Conservation (phyloP, 371 early-diverging fungal genomes). For the Haplosporangium sp. region DNA sequence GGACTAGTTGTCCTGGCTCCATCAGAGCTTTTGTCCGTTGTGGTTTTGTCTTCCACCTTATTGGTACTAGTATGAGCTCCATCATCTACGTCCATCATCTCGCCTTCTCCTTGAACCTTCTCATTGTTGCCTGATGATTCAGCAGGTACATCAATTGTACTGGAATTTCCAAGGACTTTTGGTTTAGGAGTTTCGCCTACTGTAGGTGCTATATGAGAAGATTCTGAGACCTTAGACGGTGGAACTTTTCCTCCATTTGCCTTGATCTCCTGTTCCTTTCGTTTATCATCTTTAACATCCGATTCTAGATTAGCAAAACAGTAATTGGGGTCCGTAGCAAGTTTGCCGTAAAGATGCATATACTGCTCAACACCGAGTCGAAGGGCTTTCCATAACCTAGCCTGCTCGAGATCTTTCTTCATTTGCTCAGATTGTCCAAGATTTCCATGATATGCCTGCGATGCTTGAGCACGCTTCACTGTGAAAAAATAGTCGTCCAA, state of each 20-base stretch:
- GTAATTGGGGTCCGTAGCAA: conserved; percentile 1
- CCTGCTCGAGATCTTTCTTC: conserved; percentile 22
- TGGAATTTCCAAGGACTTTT: background rate
- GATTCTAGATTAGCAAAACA: background rate
- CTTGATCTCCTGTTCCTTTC: conserved; percentile 19
- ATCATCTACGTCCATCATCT: conserved; percentile 16
- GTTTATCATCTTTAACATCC: conserved; percentile 26
- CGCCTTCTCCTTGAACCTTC: background rate
- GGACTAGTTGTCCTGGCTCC: background rate
- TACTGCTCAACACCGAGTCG: conserved; percentile 39
- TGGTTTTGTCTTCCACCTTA: too few species aligned
- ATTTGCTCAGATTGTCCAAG: conserved; percentile 2
- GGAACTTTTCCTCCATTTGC: conserved; percentile 30
- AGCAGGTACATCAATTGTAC: background rate
- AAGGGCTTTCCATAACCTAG: conserved; percentile 38
- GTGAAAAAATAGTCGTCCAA: conserved; percentile 15
- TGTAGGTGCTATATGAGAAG: background rate
- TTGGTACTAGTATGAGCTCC: background rate
- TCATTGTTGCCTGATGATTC: background rate
- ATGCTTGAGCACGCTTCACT: background rate
- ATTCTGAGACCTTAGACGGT: background rate
- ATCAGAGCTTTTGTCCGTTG: background rate
- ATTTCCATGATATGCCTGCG: conserved; percentile 2
- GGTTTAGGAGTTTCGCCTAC: background rate
- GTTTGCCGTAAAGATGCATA: conserved; percentile 35